phyloP scores from a whole-genome alignment of 495 filamentous ascomycete genomes.

The Penicillium mononematosum region DNA sequence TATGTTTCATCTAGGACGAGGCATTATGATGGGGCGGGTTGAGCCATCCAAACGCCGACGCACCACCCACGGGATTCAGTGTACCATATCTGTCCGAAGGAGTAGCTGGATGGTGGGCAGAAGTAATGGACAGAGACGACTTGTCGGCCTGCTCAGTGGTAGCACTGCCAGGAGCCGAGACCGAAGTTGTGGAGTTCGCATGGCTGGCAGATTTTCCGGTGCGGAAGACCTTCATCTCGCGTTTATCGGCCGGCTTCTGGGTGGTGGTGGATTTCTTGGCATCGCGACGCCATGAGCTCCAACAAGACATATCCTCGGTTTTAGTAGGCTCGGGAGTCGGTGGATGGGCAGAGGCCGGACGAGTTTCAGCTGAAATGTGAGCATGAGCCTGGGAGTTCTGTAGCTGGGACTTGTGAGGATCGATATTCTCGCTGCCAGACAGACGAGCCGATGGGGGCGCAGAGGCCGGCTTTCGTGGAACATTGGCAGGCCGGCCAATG shows the following conservation, averaged over 20 bases:
- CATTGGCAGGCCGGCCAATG: constrained; percentile 27
- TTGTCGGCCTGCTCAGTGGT: constrained; percentile 28
- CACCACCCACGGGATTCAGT: constrained; percentile 82
- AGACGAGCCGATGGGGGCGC: constrained; percentile 27
- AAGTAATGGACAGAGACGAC: constrained; percentile 8
- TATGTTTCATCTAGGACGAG: constrained; percentile 31
- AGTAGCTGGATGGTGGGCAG: constrained; percentile 25
- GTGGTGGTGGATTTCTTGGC: constrained; percentile 41
- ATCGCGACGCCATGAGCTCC: constrained; percentile 67
- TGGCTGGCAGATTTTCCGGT: constrained; percentile 56
- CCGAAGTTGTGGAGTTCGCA: constrained; percentile 32
- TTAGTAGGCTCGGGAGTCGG: constrained; percentile 37
- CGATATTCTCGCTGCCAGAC: constrained; percentile 35
- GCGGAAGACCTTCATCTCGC: constrained; percentile 78
- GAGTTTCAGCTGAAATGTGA: background rate
- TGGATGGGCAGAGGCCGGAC: constrained; percentile 26
- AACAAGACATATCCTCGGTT: constrained; percentile 53
- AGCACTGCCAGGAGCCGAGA: constrained; percentile 28
- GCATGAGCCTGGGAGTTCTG: constrained; percentile 1
- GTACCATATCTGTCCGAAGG: constrained; percentile 31
- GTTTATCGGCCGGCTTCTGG: constrained; percentile 44
- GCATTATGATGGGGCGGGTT: constrained; percentile 37
- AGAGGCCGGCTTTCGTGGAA: constrained; percentile 20
- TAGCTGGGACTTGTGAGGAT: constrained; percentile 36
- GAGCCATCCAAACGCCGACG: constrained; percentile 97